Evolutionary conservation across 805 yeast genomes (phyloP), one percentile per base, ranked within the genome.

Genomic region (Yarrowia sp.): DNA sequence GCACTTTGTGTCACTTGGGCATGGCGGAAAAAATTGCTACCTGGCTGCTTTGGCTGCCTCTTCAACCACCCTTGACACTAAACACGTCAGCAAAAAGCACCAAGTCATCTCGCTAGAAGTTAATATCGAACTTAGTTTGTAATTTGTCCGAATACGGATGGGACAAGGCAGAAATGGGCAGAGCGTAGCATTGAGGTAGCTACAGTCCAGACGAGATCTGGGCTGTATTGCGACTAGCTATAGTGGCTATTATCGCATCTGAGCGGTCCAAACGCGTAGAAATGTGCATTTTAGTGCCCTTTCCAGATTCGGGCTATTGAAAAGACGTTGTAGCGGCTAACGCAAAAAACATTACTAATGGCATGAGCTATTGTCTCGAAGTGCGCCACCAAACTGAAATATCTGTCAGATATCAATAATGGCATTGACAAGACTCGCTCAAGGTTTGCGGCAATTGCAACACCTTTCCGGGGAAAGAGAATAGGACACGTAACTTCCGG

Each of bases 61-160:
- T 8, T 11, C 41, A 22, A 22, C 28, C 28, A 50, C 42, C 32
- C 58, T 31, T 36, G 43, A 36, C 43, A 14, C 58, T 36, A 51
- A 22, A 50, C 58, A 51, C 58, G 58, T 51, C 58, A 51, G 42
- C 58, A 38, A 22, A 22, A 36, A 22, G 55, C 41, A 4, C 43
- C 35, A 51, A 38, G 42, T 51, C 58, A 51, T 51, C 58, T 51
- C 58, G 35, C 42, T 51, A n/a, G 58, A 14, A 51, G 43, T 32
- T 51, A 14, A 22, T 51, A 10, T 8, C 42, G 38, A 51, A 36
- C 58, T 38, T 22, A 22, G 35, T 51, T 51, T 51, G 43, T 35
- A 51, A 51, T 36, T 50, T 36, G 58, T 36, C 58, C 58, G 58
- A 36, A 51, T 51, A 36, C 35, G 58, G 43, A 36, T 9, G 33